These are phyloP conservation scores for Trametes elegans DNA, from an alignment of 768 basidiomycete species.

Conservation along the genomic window DNA sequence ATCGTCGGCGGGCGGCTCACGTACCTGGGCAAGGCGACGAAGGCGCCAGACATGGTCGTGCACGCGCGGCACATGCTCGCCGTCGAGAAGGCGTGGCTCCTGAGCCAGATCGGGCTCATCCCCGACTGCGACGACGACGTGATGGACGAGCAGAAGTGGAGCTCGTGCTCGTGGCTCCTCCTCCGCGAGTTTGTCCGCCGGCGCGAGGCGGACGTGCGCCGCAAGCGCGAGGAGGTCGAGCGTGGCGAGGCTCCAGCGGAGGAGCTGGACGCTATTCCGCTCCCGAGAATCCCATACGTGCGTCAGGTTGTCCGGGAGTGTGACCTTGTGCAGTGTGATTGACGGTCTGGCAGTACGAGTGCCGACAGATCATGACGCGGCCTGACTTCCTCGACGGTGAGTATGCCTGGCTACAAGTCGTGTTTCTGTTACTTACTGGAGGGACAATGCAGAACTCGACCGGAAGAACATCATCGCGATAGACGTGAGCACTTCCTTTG, in stretches of 20 bases:
- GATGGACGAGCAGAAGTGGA: constrained; percentile 93
- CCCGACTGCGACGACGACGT: constrained; percentile 82
- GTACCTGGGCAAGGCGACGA: constrained; percentile 69
- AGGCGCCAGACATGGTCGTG: constrained; percentile 55
- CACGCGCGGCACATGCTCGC: constrained; percentile 63
- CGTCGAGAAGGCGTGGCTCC: constrained; percentile 79
- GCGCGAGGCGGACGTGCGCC: constrained; percentile 47
- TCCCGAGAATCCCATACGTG: constrained; percentile 67
- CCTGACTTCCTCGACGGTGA: constrained; percentile 78
- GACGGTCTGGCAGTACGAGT: constrained; percentile 49
- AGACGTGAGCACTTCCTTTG: constrained; percentile 51
- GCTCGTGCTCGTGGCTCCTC: constrained; percentile 78
- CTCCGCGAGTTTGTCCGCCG: constrained; percentile 70
- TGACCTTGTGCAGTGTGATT: neutral
- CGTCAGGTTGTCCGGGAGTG: constrained; percentile 18
- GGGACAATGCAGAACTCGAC: constrained; percentile 51
- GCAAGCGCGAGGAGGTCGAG: constrained; percentile 39
- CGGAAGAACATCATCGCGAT: constrained; percentile 73
- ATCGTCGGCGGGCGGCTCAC: constrained; percentile 77
- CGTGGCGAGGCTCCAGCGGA: constrained; percentile 34
- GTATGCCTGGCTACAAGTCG: too few relatives aligned
- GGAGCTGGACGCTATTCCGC: constrained; percentile 42
- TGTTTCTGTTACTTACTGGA: neutral
- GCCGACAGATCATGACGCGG: constrained; percentile 80
- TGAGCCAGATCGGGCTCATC: constrained; percentile 78